Conservation (phyloP, 257 asterid species). For the Rehmannia glutinosa region DNA sequence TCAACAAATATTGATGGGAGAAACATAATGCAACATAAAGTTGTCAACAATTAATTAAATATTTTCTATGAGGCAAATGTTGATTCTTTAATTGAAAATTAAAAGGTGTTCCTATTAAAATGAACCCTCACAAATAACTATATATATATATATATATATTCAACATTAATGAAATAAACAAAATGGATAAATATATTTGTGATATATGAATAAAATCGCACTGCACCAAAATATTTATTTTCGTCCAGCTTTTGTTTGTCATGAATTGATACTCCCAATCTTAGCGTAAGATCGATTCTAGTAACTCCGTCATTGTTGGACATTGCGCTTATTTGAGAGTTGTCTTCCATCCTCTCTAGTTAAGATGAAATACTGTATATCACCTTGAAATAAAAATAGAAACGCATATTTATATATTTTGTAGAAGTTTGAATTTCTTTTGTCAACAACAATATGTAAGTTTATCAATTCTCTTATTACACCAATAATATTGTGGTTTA, state of each 20-base stretch:
- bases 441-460: background rate
- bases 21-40: too few species aligned
- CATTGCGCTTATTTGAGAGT: background rate
- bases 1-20: too few species aligned
- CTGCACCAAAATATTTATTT: background rate
- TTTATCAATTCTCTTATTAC: background rate
- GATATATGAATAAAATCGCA: too few species aligned
- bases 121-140: background rate
- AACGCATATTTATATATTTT: background rate
- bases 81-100: too few species aligned
- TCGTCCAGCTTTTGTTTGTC: too few species aligned
- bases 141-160: too few species aligned
- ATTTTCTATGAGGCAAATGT: too few species aligned
- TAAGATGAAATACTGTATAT: background rate
- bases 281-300: constrained; percentile 9
- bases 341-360: background rate
- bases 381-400: background rate
- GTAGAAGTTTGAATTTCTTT: background rate
- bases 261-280: background rate
- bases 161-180: background rate
- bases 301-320: too few species aligned
- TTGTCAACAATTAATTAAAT: too few species aligned
- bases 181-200: too few species aligned
- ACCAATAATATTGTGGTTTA: background rate
- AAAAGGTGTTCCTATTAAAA: too few species aligned